phyloP scores from a whole-genome alignment of 192 early-diverging fungal species.

The Gorgonomyces haynaldii region DNA sequence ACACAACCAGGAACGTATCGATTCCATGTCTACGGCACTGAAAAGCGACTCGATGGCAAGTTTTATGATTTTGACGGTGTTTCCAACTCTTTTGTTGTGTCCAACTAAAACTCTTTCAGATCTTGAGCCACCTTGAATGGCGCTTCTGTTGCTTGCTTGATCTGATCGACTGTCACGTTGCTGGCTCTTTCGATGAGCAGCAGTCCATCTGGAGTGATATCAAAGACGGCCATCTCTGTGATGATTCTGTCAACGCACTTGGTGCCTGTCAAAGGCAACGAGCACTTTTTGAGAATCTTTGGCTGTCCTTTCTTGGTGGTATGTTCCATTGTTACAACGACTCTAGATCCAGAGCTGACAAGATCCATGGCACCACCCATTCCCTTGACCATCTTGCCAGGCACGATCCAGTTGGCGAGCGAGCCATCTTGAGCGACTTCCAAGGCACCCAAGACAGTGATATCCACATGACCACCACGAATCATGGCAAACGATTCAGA shows the following conservation, averaged over 20 bases:
- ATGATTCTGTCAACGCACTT: constrained; percentile 55
- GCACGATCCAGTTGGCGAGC: constrained; percentile 78
- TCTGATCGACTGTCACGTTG: constrained; percentile 1
- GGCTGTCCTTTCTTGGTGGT: constrained; percentile 51
- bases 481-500: constrained; percentile 74
- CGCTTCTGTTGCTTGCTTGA: constrained; percentile 3
- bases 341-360: constrained; percentile 55
- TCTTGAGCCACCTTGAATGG: background rate
- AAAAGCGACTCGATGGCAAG: constrained; percentile 6
- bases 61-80: background rate
- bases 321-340: constrained; percentile 62
- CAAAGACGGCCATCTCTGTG: constrained; percentile 32
- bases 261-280: constrained; percentile 61
- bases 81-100: too few species aligned
- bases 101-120: too few species aligned
- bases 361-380: constrained; percentile 77
- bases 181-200: background rate
- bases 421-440: constrained; percentile 65
- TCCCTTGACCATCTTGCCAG: constrained; percentile 78
- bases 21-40: constrained; percentile 18
- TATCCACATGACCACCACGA: constrained; percentile 61
- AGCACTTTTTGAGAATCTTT: constrained; percentile 62
- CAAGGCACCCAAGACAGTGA: constrained; percentile 66
- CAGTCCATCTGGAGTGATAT: constrained; percentile 5
- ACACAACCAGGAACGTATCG: constrained; percentile 24